Evolutionary conservation across 257 asterid species (phyloP).

Genomic region (Rauvolfia tetraphylla): DNA sequence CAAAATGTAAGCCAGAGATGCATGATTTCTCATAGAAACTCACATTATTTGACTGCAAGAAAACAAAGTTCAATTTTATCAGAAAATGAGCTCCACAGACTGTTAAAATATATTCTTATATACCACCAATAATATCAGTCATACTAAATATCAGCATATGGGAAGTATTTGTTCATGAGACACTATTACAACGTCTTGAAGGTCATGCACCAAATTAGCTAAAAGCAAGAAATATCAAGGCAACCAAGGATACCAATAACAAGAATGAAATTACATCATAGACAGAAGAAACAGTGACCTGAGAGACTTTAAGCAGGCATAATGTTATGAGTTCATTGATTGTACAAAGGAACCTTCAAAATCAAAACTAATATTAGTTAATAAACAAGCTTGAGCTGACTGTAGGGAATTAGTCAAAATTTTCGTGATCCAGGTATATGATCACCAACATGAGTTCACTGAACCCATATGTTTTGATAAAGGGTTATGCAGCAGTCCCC

Average conservation of each 20-base stretch:
- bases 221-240: neutral
- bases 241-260: neutral
- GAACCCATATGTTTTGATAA: neutral
- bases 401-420: neutral
- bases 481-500: neutral
- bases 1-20: constrained; percentile 31
- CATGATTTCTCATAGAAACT: constrained; percentile 43
- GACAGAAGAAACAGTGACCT: neutral
- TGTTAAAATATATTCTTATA: neutral
- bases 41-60: constrained; percentile 48
- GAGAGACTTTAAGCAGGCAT: neutral
- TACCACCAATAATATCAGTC: neutral
- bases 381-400: neutral
- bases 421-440: neutral
- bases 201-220: neutral
- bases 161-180: neutral
- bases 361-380: neutral
- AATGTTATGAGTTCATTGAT: neutral
- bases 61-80: constrained; percentile 15
- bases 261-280: neutral
- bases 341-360: neutral
- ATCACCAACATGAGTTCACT: neutral
- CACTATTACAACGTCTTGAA: neutral
- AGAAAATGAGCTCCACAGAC: neutral
- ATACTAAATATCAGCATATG: neutral